A percentile compares a stretch with the other conserved stretches of the same genome.
phyloP scores from a whole-genome alignment of 768 basidiomycete genomes.

The Suillus cothurnatus region DNA sequence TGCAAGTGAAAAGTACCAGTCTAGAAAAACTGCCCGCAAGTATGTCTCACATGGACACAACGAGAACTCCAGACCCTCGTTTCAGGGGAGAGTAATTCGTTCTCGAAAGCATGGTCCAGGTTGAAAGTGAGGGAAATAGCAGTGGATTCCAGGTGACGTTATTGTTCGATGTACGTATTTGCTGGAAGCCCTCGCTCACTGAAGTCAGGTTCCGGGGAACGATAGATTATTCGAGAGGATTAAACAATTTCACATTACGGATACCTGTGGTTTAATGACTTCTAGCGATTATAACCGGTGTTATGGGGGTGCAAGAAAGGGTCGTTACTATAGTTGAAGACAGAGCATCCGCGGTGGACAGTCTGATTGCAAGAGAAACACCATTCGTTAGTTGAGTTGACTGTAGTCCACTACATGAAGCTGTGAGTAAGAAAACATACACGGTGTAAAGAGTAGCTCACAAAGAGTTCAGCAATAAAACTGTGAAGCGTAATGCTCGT shows the following conservation, averaged over 20 bases:
- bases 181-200: not conserved
- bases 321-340: slow-evolving; percentile 12
- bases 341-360: slow-evolving; percentile 11
- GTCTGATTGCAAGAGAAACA: slow-evolving; percentile 20
- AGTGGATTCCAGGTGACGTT: too few relatives aligned
- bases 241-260: not conserved
- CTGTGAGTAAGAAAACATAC: not conserved
- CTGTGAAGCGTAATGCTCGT: slow-evolving; percentile 9
- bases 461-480: slow-evolving; percentile 5
- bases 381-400: slow-evolving; percentile 21
- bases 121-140: too few relatives aligned
- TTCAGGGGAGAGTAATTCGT: not conserved
- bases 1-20: too few relatives aligned
- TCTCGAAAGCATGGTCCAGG: not conserved
- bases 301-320: slow-evolving; percentile 6
- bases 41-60: not conserved
- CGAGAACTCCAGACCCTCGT: not conserved
- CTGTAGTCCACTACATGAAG: slow-evolving; percentile 9
- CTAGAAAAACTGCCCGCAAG: not conserved
- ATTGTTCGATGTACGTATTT: not conserved
- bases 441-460: not conserved
- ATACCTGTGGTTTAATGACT: not conserved
- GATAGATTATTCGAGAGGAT: not conserved
- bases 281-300: not conserved
- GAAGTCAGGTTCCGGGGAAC: not conserved